Base-by-base conservation (phyloP, 2,329 filamentous ascomycete species). In the Capronia americana region DNA sequence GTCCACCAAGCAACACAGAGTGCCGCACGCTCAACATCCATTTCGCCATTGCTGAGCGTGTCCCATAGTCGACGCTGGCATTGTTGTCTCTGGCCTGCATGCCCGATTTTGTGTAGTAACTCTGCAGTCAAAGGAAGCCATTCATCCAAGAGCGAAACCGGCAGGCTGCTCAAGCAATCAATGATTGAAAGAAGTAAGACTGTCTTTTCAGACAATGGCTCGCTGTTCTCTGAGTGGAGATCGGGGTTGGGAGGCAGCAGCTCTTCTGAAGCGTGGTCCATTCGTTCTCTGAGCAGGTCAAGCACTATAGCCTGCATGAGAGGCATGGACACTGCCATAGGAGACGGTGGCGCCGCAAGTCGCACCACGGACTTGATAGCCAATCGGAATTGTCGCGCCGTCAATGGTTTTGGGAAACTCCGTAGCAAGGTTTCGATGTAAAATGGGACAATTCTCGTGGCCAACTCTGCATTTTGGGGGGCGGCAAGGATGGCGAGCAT, bases 1-100 rank as follows among this genome's bases (percentile, higher is more conserved):
- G 88, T 91, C 93, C 93, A 97, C 93, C 93, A 97, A 1, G 87
- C 87, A 20, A 96, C 90, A 57, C 90, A 92, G 34, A 91, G 84
- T 48, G 89, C 87, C 6, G 92, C 90, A 66, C 92, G 85, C 75
- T 96, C 91, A 26, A 96, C 89, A 77, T 97, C 93, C 87, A 97
- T 90, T 79, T 96, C 92, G 3, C 92, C 92, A 72, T 86, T 88
- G 48, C 89, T 89, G 10, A 97, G 79, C 2, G 92, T 85, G 65
- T 95, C 89, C 88, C 91, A 93, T 77, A 96, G 90, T 57, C 92
- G 83, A 69, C 87, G 84, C 74, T 88, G 88, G 44, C 89, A 91
- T 2, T 83, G 80, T 55, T 88, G 84, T 51, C 88, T 84, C 81
- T 93, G 87, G 3, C 73, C 77, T 0, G 82, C 78, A 68, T 92